Base-by-base conservation (phyloP, 108 stramenopile genomes). In the Stephanodiscus minutulus region DNA sequence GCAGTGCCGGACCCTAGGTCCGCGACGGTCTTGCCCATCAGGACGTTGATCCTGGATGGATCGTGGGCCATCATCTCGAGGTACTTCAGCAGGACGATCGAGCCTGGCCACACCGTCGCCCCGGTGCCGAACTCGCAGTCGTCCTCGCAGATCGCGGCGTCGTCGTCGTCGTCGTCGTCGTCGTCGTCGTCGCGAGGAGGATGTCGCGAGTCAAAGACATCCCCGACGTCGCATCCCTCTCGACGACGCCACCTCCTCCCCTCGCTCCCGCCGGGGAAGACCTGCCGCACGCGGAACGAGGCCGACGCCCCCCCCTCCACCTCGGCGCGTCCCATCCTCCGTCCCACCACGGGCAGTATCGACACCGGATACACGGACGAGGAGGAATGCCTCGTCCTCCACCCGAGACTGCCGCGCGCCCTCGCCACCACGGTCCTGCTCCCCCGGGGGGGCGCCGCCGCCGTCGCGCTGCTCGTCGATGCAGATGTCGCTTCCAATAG, bases 31-130 rank as follows among this genome's bases (percentile, higher is more conserved):
- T 76, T 84, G 3, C 82, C 82, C 15, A 35, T 52, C 85, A 37
- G 66, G 76, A 49, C 6, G 61, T 46, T 60, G 12, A 0, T 36
- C 20, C 13, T 24, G n/a, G 58, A 17, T 18, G 27, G 20, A 43
- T 25, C 61, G 25, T 49, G 79, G 47, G 54, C 57, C 66, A 56
- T 70, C 59, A 17, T 67, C 65, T 92, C 93, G 41, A 95, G 63
- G 62, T 94, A 94, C 47, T 92, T 92, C 18, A 88, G n/a, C 13
- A 97, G 67, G 8, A 95, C 91, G 59, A 94, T 77, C 2, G 91
- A 86, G 0, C 94, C 94, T 5, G 94, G 94, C 96, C 96, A 97
- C 7, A 97, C 96, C 2, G 90, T 90, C 1, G 93, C 92, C 37
- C 94, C 96, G 0, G 96, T 97, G n/a, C 94, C 96, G 18, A 33